These are phyloP conservation scores for Thelephora terrestris DNA, from an alignment of 1,284 basidiomycete species.

Conservation along the genomic window DNA sequence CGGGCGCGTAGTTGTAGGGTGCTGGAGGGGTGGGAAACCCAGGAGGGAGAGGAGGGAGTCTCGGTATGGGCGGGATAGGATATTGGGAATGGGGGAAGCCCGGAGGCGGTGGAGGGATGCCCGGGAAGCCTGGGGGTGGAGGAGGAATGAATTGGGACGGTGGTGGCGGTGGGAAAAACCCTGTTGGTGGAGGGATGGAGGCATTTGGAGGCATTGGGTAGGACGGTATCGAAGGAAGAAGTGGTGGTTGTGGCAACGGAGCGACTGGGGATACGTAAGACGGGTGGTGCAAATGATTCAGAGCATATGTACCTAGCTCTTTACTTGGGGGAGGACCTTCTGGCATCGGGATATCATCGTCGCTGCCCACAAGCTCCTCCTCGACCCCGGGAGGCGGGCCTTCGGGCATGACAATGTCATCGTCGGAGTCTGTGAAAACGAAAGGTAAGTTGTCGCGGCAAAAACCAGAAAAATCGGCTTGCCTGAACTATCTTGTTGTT, in stretches of 20 bases:
- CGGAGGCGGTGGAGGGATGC: constrained; percentile 22
- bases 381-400: constrained; percentile 56
- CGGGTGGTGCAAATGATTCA: not conserved
- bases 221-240: constrained; percentile 14
- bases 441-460: not conserved
- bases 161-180: constrained; percentile 15
- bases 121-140: constrained; percentile 12
- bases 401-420: constrained; percentile 61
- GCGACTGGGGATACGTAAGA: not conserved
- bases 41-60: constrained; percentile 17
- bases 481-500: constrained; percentile 29
- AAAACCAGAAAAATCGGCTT: not conserved
- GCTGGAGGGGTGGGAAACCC: constrained; percentile 16
- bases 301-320: constrained; percentile 12
- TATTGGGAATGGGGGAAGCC: constrained; percentile 21
- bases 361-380: constrained; percentile 36
- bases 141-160: constrained; percentile 17
- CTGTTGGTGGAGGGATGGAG: constrained; percentile 7
- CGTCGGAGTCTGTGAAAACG: constrained; percentile 25
- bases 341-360: constrained; percentile 83
- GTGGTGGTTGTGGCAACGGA: not conserved
- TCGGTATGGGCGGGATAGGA: constrained; percentile 17
- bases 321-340: constrained; percentile 61
- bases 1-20: constrained; percentile 4
- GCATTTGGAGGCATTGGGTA: constrained; percentile 9